phyloP scores from a whole-genome alignment of 441 rosid genomes.

The Heliophila coronopifolia region DNA sequence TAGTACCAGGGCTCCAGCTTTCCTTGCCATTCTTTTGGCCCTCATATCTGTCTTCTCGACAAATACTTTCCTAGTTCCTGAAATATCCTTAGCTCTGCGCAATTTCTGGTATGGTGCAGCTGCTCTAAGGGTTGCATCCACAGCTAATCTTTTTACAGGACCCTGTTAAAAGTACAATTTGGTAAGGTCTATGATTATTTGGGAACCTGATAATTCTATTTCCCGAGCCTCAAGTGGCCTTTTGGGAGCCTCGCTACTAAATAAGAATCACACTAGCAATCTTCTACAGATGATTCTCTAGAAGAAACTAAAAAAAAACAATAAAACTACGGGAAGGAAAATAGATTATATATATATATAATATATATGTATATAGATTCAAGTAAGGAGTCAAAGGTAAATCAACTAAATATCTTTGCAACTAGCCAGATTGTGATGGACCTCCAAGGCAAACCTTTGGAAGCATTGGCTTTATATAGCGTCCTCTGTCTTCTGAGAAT shows the following conservation, averaged over 20 bases:
- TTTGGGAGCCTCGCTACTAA: neutral
- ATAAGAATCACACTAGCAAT: neutral
- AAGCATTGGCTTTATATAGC: slow-evolving; percentile 95
- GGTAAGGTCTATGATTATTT: slow-evolving; percentile 7
- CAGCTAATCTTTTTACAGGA: slow-evolving; percentile 89
- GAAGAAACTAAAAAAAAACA: neutral
- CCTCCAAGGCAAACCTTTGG: slow-evolving; percentile 59
- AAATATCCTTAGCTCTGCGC: slow-evolving; percentile 72
- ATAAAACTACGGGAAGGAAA: neutral
- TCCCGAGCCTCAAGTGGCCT: neutral
- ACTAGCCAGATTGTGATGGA: slow-evolving; percentile 8
- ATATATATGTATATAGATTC: too few relatives aligned
- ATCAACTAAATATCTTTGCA: neutral
- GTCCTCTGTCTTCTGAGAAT: slow-evolving; percentile 97
- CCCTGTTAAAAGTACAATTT: slow-evolving; percentile 46
- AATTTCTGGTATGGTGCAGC: slow-evolving; percentile 97
- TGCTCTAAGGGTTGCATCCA: slow-evolving; percentile 98
- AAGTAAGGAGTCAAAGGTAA: slow-evolving; percentile 1
- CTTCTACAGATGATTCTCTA: slow-evolving; percentile 7
- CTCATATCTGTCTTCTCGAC: slow-evolving; percentile 97
- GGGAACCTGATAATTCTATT: slow-evolving; percentile 2
- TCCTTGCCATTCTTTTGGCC: slow-evolving; percentile 98
- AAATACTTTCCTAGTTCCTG: slow-evolving; percentile 71
- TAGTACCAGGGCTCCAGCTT: slow-evolving; percentile 97
- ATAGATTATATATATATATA: neutral